These are phyloP conservation scores for Candida dendrica DNA, from an alignment of 805 yeast genomes.

Conservation along the genomic window DNA sequence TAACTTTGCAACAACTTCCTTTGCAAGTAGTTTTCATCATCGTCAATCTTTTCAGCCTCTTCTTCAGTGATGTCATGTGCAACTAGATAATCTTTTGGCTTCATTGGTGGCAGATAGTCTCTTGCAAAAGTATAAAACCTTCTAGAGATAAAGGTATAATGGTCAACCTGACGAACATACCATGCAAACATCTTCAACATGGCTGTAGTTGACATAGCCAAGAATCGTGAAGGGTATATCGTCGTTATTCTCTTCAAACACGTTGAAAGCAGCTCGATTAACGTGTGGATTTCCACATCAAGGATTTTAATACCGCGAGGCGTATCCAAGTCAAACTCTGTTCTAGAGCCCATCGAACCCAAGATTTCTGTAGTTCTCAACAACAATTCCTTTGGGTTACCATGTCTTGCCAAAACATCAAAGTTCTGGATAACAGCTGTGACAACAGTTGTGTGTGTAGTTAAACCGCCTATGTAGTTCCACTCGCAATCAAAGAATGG, in stretches of 20 bases:
- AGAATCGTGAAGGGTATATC: slow-evolving; percentile 70
- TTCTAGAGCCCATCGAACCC: slow-evolving; percentile 22
- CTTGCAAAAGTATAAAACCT: slow-evolving; percentile 59
- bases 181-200: slow-evolving; percentile 42
- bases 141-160: slow-evolving; percentile 41
- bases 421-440: slow-evolving; percentile 39
- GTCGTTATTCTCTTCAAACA: slow-evolving; percentile 59
- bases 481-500: slow-evolving; percentile 40
- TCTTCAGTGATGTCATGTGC: slow-evolving; percentile 22
- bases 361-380: slow-evolving; percentile 65
- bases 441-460: slow-evolving; percentile 10
- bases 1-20: slow-evolving; percentile 58
- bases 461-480: slow-evolving; percentile 33
- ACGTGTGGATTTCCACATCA: slow-evolving; percentile 50
- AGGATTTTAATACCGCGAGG: slow-evolving; percentile 9
- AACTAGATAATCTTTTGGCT: slow-evolving; percentile 32
- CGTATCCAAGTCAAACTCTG: slow-evolving; percentile 3
- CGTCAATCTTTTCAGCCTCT: slow-evolving; percentile 33
- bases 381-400: slow-evolving; percentile 77
- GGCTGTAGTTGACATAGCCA: slow-evolving; percentile 60
- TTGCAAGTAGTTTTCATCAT: slow-evolving; percentile 57
- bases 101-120: slow-evolving; percentile 43
- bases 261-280: slow-evolving; percentile 57
- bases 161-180: slow-evolving; percentile 28
- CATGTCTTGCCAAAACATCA: slow-evolving; percentile 55